These are phyloP conservation scores for Hemisphaericaspora xylanilytica DNA, from an alignment of 1,139 yeast genomes.

Conservation along the genomic window DNA sequence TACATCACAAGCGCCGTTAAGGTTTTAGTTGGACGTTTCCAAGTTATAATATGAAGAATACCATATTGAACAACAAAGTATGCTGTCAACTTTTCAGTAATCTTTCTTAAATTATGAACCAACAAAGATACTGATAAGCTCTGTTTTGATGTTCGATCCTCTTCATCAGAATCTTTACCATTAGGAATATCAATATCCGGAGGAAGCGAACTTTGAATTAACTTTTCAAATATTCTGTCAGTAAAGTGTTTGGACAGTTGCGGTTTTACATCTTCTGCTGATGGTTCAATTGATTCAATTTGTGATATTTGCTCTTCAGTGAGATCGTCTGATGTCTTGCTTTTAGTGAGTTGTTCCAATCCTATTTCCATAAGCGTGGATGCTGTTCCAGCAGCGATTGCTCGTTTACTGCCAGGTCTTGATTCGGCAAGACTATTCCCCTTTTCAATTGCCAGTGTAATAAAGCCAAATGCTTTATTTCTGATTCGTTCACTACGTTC, in stretches of 20 bases:
- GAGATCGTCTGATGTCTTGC: slow-evolving; percentile 15
- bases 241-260: slow-evolving; percentile 42
- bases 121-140: slow-evolving; percentile 50
- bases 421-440: slow-evolving; percentile 26
- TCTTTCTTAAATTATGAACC: slow-evolving; percentile 48
- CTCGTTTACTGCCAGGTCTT: slow-evolving; percentile 39
- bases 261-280: slow-evolving; percentile 21
- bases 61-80: slow-evolving; percentile 58
- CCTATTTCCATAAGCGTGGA: slow-evolving; percentile 57
- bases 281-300: slow-evolving; percentile 21
- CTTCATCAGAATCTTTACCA: slow-evolving; percentile 38
- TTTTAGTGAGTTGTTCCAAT: slow-evolving; percentile 30
- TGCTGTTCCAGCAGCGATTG: slow-evolving; percentile 57
- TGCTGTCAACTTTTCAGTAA: slow-evolving; percentile 53
- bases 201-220: slow-evolving; percentile 49
- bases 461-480: slow-evolving; percentile 12
- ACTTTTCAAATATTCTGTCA: slow-evolving; percentile 54
- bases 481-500: not conserved
- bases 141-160: slow-evolving; percentile 43
- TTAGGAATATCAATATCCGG: slow-evolving; percentile 17
- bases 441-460: slow-evolving; percentile 16
- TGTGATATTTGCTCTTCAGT: slow-evolving; percentile 20
- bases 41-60: slow-evolving; percentile 51
- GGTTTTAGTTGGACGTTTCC: slow-evolving; percentile 64
- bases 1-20: slow-evolving; percentile 49